Evolutionary conservation across 768 basidiomycete species (phyloP), one percentile per base, ranked within the genome.

Genomic region (Symmetrospora coprosmae): DNA sequence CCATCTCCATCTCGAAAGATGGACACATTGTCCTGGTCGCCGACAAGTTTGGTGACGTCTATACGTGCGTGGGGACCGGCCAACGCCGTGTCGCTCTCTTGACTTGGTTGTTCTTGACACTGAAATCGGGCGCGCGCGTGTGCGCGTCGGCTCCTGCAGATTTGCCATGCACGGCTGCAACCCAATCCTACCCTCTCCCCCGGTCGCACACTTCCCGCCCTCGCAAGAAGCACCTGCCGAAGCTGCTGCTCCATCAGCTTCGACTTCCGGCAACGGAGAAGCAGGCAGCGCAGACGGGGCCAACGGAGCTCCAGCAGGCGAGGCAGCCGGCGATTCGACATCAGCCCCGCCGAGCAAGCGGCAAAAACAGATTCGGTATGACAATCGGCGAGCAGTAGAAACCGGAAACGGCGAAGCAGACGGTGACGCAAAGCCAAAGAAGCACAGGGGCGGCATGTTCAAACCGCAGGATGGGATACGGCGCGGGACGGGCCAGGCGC

Each of bases 11-110:
- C 66, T 81, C 83, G 0, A 73, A 69, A 4, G 77, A 82, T 41
- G 78, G 78, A 0, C 73, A 80, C 63, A 81, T 78, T 0, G 82
- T 99, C 61, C 71, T 96, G 1, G 81, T 87, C 13, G 81, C 87
- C 1, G 92, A 99, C 73, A 96, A 94, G 73, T 91, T 94, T 64
- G 92, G 92, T 0, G 92, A 96, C 69, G 79, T 92, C 38, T 92
- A 89, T 74, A 81, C 81, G 87, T 85, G 49, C 53, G 75, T 64
- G 37, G 35, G 62, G 17, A 48, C 71, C 17, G 23, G 25, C 14
- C 43, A 23, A 13, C 43, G 13, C 13, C 65, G 65, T 9, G 67
- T 66, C 3, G 67, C 72, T 55, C 69, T 72, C 1, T 66, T 48
- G 21, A 35, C 25, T 30, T 1, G 5, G 21, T 46, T 39, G 39